Evolutionary conservation across 139 green algal species (phyloP), one percentile per base, ranked within the genome.

Genomic region (Coelastrella sp.): DNA sequence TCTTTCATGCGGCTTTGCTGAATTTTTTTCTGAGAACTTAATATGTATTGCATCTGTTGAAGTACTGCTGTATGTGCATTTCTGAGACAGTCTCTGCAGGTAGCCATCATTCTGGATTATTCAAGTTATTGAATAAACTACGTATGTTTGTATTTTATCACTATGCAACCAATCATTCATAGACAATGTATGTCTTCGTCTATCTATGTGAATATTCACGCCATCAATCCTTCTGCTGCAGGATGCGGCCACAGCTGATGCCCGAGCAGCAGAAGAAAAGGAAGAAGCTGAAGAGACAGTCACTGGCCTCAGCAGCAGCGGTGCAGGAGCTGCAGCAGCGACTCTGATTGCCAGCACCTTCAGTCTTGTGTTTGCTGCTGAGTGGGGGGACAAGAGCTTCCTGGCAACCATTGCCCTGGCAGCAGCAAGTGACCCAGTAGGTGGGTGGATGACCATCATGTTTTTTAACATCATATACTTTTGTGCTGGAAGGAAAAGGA

Each of bases 341-440:
- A 90, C 94, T 9, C 83, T 97, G 49, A 66, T 98, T 25, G 90
- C 96, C 25, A 95, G 95, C 68, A 99, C 98, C 25, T 99, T 99
- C 90, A 88, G 94, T 6, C 95, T 99, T 3, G 98, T 99, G 10
- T 99, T 99, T 93, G 96, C 97, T 27, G 98, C 98, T 0, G 98
- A 99, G 92, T 99, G 98, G 98, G 98, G 98, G 7, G 98, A 99
- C 94, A 99, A 99, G 91, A 99, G 96, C 25, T 99, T 99, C 93
- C 94, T 99, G 65, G 97, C 98, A 1, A 99, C 98, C n/a, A 99
- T 99, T 73, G 98, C 98, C 3, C 95, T 99, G 35, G 94, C 96
- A 4, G 97, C 97, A 14, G 95, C 97, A 25, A 96, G 83, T 65
- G 84, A 92, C 58, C 89, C 84, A 49, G 35, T 78, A 57, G 95